phyloP scores from a whole-genome alignment of 306 rosid species.

The Fagus sylvatica region DNA sequence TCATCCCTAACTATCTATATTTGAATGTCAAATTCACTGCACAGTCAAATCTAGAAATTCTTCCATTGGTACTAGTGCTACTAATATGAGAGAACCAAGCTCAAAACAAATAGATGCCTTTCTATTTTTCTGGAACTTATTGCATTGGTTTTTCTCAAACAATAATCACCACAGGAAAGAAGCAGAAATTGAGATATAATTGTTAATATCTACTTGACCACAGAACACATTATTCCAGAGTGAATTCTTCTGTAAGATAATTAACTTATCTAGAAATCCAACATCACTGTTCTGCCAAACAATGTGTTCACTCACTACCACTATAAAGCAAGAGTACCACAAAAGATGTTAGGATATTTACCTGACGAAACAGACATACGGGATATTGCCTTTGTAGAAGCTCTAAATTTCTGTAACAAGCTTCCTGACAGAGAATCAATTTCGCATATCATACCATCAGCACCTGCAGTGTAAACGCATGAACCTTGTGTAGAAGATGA shows the following conservation, averaged over 20 bases:
- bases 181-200: not conserved
- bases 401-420: conserved; percentile 71
- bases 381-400: conserved; percentile 80
- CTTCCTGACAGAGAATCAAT: conserved; percentile 74
- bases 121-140: too few relatives aligned
- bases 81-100: not conserved
- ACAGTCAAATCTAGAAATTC: conserved; percentile 5
- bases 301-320: conserved; percentile 15
- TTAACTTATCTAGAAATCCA: conserved; percentile 11
- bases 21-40: conserved; percentile 4
- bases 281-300: conserved; percentile 4
- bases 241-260: not conserved
- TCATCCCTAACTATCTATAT: conserved; percentile 10
- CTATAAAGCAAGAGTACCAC: conserved; percentile 7
- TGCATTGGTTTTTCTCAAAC: too few relatives aligned
- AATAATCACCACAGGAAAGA: too few relatives aligned
- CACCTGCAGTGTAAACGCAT: conserved; percentile 68
- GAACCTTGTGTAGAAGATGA: conserved; percentile 62
- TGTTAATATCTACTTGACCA: not conserved
- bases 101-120: too few relatives aligned
- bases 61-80: conserved; percentile 1
- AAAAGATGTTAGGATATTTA: conserved; percentile 27
- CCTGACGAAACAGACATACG: conserved; percentile 80
- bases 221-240: not conserved
- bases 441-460: conserved; percentile 78